Base-by-base conservation (phyloP, 225 moss, liverwort and hornwort species). In the Lunularia cruciata region DNA sequence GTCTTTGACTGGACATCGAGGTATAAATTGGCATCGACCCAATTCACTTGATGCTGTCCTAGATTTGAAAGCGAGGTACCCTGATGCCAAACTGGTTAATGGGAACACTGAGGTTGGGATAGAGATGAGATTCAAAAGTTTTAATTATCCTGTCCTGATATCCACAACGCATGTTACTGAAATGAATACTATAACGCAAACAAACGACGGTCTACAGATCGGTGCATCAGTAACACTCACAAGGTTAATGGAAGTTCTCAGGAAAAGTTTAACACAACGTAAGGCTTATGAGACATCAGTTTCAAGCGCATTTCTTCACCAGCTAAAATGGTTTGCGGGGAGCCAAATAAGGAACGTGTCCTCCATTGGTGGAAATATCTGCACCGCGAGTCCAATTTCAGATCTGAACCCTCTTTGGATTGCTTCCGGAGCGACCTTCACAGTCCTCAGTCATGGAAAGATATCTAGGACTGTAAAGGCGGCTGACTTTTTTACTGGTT, bases 351-450 rank as follows among this genome's bases (percentile, higher is more conserved):
- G 96, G 60, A 96, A 96, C 61, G 96, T 96, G 16, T 81, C 96
- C 30, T 90, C 88, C 9, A 69, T 96, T 36, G 96, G 96, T 27
- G 96, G 96, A 34, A 96, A 96, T 33, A 90, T 96, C 22, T 92
- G 93, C 57, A 96, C 96, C 3, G 96, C 92, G 20, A 96, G 96
- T 70, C 96, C 96, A 0, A 96, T 96, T 51, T 96, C 96, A 65
- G 96, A 96, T 68, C 74, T 96, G 72, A 96, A 96, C 55, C 96
- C 96, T 19, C 40, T 96, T 16, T 96, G 96, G 96, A 92, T 96
- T 47, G 85, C 92, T 11, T 58, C 82, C 3, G 79, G 92, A 20
- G 86, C 96, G 23, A 63, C 73, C 37, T 96, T 96, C 68, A 88
- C 85, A 2, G 79, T 84, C 61, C 12, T 76, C 4, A 68, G 79